A percentile compares a stretch with the other conserved stretches of the same genome.
Evolutionary conservation across 148 eudicot species (phyloP).

Genomic region (Rhododendron ferrugineum): DNA sequence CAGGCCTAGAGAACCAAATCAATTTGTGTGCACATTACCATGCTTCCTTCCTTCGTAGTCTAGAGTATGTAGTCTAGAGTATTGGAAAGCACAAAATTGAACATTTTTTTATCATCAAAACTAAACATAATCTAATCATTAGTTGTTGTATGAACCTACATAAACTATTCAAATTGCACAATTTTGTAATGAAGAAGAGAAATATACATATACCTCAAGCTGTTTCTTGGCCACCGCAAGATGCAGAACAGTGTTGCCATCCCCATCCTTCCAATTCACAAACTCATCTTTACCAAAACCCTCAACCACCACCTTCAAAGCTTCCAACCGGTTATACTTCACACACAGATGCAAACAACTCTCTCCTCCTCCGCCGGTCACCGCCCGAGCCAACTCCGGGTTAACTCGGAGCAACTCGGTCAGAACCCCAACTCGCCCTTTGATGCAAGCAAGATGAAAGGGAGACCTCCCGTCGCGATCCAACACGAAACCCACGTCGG

Average conservation of each 20-base stretch:
- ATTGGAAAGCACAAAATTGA: too few species aligned
- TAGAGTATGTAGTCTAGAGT: too few species aligned
- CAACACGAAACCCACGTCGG: constrained; percentile 11
- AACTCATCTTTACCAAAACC: not conserved
- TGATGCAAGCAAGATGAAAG: constrained; percentile 22
- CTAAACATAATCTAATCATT: not conserved
- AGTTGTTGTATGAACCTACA: not conserved
- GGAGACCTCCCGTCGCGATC: constrained; percentile 25
- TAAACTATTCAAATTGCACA: not conserved
- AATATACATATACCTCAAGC: constrained; percentile 14
- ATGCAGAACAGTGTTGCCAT: constrained; percentile 23
- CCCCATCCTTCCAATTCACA: constrained; percentile 21
- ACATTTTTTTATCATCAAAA: not conserved
- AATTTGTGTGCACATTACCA: too few species aligned
- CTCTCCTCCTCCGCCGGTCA: constrained; percentile 16
- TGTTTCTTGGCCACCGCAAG: constrained; percentile 22
- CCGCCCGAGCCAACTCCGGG: constrained; percentile 4
- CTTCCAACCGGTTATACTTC: constrained; percentile 15
- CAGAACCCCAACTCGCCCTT: constrained; percentile 18
- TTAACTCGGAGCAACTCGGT: constrained; percentile 11
- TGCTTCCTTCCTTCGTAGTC: too few species aligned
- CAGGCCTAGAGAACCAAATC: too few species aligned
- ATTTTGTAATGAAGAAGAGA: not conserved
- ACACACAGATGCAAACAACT: constrained; percentile 26
- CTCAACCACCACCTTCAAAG: constrained; percentile 20